Evolutionary conservation across 129 eudicot species (phyloP).

Genomic region (Escallonia rubra): DNA sequence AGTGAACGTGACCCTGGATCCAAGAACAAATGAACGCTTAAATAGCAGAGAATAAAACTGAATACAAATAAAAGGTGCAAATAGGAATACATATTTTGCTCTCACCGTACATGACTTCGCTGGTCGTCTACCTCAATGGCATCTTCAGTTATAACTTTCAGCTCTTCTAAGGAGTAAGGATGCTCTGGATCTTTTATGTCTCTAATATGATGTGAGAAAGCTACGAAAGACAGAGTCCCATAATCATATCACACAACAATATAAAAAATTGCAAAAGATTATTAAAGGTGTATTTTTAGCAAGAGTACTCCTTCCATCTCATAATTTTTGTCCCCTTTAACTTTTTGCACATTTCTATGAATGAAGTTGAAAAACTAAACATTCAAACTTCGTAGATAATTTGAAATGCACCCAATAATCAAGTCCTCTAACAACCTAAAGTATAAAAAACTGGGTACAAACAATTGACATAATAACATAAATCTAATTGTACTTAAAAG

Average conservation of each 20-base stretch:
- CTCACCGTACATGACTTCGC: slow-evolving; percentile 68
- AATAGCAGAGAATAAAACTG: not conserved
- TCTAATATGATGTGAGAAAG: slow-evolving; percentile 74
- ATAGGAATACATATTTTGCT: not conserved
- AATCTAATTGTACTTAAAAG: slow-evolving; percentile 20
- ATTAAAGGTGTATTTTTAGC: too few species aligned
- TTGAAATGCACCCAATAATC: not conserved
- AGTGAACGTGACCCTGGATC: slow-evolving; percentile 79
- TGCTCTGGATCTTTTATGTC: slow-evolving; percentile 99
- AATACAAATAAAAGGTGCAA: not conserved
- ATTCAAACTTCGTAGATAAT: too few species aligned
- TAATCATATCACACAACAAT: too few species aligned
- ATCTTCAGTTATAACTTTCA: slow-evolving; percentile 90
- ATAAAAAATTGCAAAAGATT: too few species aligned
- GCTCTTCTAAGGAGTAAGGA: slow-evolving; percentile 90
- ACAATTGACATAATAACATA: slow-evolving; percentile 1
- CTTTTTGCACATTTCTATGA: too few species aligned
- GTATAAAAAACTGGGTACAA: not conserved
- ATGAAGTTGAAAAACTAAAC: too few species aligned
- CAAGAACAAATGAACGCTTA: not conserved
- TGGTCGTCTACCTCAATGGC: slow-evolving; percentile 87
- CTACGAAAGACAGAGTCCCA: slow-evolving; percentile 33
- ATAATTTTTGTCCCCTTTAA: too few species aligned
- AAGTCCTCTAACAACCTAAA: not conserved
- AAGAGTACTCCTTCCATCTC: too few species aligned